Evolutionary conservation across 768 basidiomycete species (phyloP), one percentile per base, ranked within the genome.

Genomic region (Leccinum rimulosum): DNA sequence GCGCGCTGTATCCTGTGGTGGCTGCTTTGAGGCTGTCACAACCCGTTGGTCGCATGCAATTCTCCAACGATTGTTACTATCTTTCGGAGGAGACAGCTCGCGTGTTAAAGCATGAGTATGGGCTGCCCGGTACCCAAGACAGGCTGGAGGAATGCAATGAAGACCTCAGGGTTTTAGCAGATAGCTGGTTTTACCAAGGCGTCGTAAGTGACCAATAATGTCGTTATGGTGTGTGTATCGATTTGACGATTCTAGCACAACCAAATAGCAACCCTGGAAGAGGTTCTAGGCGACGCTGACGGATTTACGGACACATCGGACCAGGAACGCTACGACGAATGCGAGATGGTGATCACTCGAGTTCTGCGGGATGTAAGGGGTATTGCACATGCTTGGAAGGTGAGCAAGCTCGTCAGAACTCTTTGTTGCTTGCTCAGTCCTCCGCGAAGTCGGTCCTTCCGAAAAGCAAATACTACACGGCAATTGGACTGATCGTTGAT

Each of bases 31-130:
- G 78, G 49, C 71, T 90, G 31, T 71, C 78, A 38, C 75, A 80
- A 0, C 75, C 86, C 9, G 83, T 83, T 19, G 73, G 78, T 28
- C 77, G 81, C 1, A 86, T 96, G 81, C 83, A 84, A 52, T 89
- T 89, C 69, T 86, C 91, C 17, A 97, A 97, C 69, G 89, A 95
- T 61, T 92, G 87, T 63, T 65, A 82, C 22, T 91, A 88, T 69
- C 79, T 95, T 28, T 79, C 78, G 31, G 72, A 74, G 22, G 82
- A 88, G 64, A 69, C 88, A 0, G 30, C 19, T 19, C 65, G 67
- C 12, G 15, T 74, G 6, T 33, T 64, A 50, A 61, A 61, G 19
- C 30, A 50, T 10, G 77, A 75, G 57, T 76, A 76, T 30, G 69
- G 58, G 8, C 58, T 63, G 2, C 48, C 60, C 10, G 60, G 64